Evolutionary conservation across 768 basidiomycete species (phyloP).

Genomic region (Butyriboletus loyo): DNA sequence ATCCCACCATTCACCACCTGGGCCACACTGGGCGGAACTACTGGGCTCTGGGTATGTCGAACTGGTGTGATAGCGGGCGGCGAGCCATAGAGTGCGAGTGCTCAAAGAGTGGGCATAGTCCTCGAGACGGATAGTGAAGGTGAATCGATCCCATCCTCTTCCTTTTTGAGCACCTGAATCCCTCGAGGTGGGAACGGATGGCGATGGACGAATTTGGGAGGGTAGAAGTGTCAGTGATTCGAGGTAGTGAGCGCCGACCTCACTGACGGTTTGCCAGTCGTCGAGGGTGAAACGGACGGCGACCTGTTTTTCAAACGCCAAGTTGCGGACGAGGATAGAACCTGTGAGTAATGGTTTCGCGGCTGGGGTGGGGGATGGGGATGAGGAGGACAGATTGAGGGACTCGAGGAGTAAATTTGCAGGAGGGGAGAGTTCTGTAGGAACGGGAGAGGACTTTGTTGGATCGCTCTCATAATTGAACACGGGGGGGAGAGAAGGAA

Average conservation of each 20-base stretch:
- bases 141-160: conserved; percentile 53
- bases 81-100: conserved; percentile 57
- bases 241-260: conserved; percentile 60
- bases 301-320: conserved; percentile 84
- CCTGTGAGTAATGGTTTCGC: conserved; percentile 54
- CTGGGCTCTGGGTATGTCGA: conserved; percentile 18
- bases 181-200: neutral
- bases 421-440: neutral
- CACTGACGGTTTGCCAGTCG: conserved; percentile 90
- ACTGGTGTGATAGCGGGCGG: conserved; percentile 46
- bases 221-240: conserved; percentile 42
- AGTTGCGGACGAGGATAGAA: conserved; percentile 77
- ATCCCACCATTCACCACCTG: conserved; percentile 88
- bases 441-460: conserved; percentile 12
- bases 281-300: conserved; percentile 89
- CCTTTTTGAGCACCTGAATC: neutral
- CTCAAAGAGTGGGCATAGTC: conserved; percentile 57
- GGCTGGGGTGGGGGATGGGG: neutral
- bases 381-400: conserved; percentile 24
- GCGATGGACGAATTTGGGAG: conserved; percentile 16
- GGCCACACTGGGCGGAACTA: conserved; percentile 29
- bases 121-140: conserved; percentile 64
- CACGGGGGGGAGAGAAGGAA: conserved; percentile 20
- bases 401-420: conserved; percentile 40
- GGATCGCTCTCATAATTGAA: conserved; percentile 24